phyloP scores from a whole-genome alignment of 495 filamentous ascomycete species.

The Xeromyces bisporus region DNA sequence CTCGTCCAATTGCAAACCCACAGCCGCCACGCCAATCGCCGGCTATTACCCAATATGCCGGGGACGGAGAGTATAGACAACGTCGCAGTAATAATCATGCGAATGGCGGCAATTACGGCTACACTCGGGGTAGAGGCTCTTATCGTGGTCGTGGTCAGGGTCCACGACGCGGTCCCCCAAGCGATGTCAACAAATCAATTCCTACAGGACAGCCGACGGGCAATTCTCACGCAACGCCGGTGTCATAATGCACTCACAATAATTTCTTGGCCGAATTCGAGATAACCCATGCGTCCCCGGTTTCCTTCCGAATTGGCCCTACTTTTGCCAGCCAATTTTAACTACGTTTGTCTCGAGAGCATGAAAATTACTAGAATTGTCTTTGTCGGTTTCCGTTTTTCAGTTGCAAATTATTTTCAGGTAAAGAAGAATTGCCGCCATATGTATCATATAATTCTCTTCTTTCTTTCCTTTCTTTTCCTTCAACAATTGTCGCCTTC shows the following conservation, averaged over 20 bases:
- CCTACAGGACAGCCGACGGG: slow-evolving; percentile 13
- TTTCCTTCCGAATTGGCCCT: too few species aligned
- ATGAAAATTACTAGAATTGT: too few species aligned
- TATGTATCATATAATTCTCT: too few species aligned
- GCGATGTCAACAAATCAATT: slow-evolving; percentile 17
- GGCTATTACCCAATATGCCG: slow-evolving; percentile 8
- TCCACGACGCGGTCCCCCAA: slow-evolving; percentile 22
- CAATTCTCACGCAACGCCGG: slow-evolving; percentile 20
- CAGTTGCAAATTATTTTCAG: too few species aligned
- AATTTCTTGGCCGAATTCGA: too few species aligned
- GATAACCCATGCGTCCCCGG: too few species aligned
- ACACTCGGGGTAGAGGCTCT: slow-evolving; percentile 20
- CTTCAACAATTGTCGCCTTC: too few species aligned
- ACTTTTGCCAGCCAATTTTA: background rate
- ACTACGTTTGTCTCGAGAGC: too few species aligned
- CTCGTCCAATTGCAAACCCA: slow-evolving; percentile 48
- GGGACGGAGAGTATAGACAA: slow-evolving; percentile 16
- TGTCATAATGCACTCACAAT: slow-evolving; percentile 6
- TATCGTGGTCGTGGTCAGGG: slow-evolving; percentile 31
- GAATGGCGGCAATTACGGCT: slow-evolving; percentile 22
- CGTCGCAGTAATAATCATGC: slow-evolving; percentile 23
- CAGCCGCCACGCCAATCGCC: slow-evolving; percentile 14
- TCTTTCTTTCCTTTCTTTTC: too few species aligned
- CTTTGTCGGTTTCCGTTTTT: too few species aligned
- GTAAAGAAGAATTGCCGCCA: background rate